A percentile compares a stretch with the other conserved stretches of the same genome.
These are phyloP conservation scores for Candida koratica DNA, from an alignment of 805 yeast species.

Conservation along the genomic window DNA sequence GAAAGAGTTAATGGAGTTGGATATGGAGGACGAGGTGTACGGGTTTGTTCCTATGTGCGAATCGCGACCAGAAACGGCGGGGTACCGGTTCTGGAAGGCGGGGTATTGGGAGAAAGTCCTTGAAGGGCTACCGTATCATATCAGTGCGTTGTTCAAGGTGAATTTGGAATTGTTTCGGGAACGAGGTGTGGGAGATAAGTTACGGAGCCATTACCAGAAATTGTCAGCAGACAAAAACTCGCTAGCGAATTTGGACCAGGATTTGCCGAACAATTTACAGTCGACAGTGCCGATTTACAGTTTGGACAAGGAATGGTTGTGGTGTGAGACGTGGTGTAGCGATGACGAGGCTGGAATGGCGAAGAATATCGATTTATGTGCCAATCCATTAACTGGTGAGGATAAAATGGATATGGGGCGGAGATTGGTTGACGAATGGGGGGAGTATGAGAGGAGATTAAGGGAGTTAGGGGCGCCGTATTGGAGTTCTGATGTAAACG, in stretches of 20 bases:
- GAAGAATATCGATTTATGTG: constrained; percentile 78
- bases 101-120: constrained; percentile 82
- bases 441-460: constrained; percentile 56
- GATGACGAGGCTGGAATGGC: constrained; percentile 59
- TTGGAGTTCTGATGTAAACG: too few relatives aligned
- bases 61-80: constrained; percentile 74
- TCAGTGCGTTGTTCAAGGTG: constrained; percentile 79
- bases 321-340: constrained; percentile 94
- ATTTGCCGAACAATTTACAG: constrained; percentile 87
- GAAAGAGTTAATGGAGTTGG: constrained; percentile 61
- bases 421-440: constrained; percentile 79
- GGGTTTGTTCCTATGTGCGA: constrained; percentile 88
- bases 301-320: constrained; percentile 78
- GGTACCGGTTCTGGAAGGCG: constrained; percentile 84
- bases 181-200: constrained; percentile 68
- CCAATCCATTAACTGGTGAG: constrained; percentile 79
- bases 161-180: constrained; percentile 67
- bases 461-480: too few relatives aligned
- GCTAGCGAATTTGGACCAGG: constrained; percentile 83
- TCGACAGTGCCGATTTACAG: constrained; percentile 61
- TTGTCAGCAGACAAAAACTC: constrained; percentile 77
- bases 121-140: constrained; percentile 63
- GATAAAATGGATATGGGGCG: constrained; percentile 72
- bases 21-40: constrained; percentile 77
- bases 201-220: constrained; percentile 81